Base-by-base conservation (phyloP, 352 stramenopile species). In the Pythium insidiosum region DNA sequence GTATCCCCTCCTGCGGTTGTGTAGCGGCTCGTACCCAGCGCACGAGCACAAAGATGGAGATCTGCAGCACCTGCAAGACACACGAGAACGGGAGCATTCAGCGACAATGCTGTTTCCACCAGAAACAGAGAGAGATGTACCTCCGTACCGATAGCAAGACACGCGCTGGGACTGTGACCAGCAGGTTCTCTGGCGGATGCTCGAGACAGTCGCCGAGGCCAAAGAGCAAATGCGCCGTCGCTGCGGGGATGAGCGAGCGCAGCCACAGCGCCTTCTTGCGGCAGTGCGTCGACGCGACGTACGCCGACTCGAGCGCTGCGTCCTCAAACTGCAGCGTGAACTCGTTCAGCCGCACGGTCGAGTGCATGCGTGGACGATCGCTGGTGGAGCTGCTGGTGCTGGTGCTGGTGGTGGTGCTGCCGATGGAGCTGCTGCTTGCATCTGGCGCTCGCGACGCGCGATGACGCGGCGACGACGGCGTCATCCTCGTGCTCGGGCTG, bases 261-360 rank as follows among this genome's bases (percentile, higher is more conserved):
- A 91, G 52, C 78, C 78, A 91, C 6, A 91, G 66, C 53, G 67
- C 73, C 57, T 88, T 91, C 68, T 91, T 88, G 47, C 78, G 78
- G 19, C 53, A 66, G 50, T 91, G 73, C 7, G 69, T 63, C 41
- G 57, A 66, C 20, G 79, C 73, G 37, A 81, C 60, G 51, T 88
- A 91, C 34, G 64, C 61, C 12, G 47, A 45, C 44, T 91, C 79
- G 21, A 91, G 70, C 25, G 55, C 49, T n/a, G 43, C 40, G 53
- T 88, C 75, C 39, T 91, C 68, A 43, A 88, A 91, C 48, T 79
- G 64, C 25, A 91, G 75, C 43, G 79, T 77, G 58, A 83, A 88
- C 49, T 84, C 69, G 58, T 88, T 86, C 16, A 91, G 58, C 2
- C 75, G 73, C 53, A 91, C 79, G 16, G 79, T 91, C 52, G 79